phyloP scores from a whole-genome alignment of 108 stramenopile species.

The Skeletonema potamos region DNA sequence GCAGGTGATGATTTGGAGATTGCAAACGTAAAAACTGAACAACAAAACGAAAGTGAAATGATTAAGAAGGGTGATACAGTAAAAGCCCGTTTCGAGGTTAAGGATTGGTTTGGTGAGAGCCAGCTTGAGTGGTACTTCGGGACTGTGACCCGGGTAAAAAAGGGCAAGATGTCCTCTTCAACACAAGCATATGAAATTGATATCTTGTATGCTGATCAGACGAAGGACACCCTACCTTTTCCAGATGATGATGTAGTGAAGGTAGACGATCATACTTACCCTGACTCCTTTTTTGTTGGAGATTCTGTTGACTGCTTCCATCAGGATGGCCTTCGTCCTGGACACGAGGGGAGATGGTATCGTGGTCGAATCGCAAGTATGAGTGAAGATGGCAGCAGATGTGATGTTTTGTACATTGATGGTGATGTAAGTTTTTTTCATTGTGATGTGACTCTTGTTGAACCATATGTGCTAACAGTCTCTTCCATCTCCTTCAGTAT shows the following conservation, averaged over 20 bases:
- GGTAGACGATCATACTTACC: constrained; percentile 6
- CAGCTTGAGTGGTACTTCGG: constrained; percentile 15
- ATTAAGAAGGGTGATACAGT: constrained; percentile 10
- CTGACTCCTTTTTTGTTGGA: constrained; percentile 21
- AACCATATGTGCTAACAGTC: neutral
- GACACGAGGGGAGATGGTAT: constrained; percentile 18
- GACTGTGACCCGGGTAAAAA: neutral
- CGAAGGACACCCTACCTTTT: neutral
- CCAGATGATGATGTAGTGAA: constrained; percentile 6
- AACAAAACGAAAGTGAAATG: neutral
- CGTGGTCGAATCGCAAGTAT: constrained; percentile 38
- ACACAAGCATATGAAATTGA: neutral
- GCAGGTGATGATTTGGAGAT: neutral
- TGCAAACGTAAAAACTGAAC: neutral
- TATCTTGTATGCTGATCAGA: neutral
- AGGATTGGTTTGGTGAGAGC: neutral
- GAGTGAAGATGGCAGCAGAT: constrained; percentile 22
- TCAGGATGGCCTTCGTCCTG: constrained; percentile 13
- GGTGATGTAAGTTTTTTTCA: constrained; percentile 25
- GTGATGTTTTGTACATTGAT: constrained; percentile 40
- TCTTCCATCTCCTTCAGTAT: constrained; percentile 11
- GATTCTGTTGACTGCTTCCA: constrained; percentile 37
- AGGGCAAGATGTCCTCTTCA: neutral
- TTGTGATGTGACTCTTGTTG: neutral
- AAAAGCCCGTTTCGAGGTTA: neutral